Evolutionary conservation across 2,329 filamentous ascomycete genomes (phyloP).

Genomic region (Curvularia lunata): DNA sequence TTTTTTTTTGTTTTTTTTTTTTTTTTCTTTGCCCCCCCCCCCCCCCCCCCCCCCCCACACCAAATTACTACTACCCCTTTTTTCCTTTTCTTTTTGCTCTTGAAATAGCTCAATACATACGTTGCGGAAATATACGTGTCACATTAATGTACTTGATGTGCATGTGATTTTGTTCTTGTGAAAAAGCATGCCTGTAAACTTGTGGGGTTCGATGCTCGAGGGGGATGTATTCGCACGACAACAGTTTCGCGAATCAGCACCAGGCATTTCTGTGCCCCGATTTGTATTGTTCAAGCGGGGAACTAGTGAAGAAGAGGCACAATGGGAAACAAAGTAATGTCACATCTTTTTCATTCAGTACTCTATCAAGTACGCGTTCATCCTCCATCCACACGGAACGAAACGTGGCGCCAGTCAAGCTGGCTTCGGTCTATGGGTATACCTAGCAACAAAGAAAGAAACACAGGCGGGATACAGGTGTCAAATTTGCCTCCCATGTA

Average conservation of each 20-base stretch:
- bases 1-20: too few relatives aligned
- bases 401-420: not conserved
- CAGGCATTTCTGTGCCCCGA: not conserved
- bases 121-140: not conserved
- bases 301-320: not conserved
- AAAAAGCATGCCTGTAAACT: not conserved
- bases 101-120: not conserved
- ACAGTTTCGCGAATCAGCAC: not conserved
- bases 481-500: not conserved
- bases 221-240: too few relatives aligned
- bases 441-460: not conserved
- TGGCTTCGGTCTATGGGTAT: conserved; percentile 11
- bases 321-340: not conserved
- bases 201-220: not conserved
- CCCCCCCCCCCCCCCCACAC: too few relatives aligned
- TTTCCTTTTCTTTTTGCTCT: not conserved
- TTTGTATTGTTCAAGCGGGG: not conserved
- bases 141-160: not conserved
- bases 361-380: not conserved
- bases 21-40: too few relatives aligned
- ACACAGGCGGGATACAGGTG: not conserved
- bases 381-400: not conserved
- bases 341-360: not conserved
- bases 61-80: too few relatives aligned
- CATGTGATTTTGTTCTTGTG: not conserved